Conservation (phyloP, 257 asterid species). For the Ligustrum vulgare region DNA sequence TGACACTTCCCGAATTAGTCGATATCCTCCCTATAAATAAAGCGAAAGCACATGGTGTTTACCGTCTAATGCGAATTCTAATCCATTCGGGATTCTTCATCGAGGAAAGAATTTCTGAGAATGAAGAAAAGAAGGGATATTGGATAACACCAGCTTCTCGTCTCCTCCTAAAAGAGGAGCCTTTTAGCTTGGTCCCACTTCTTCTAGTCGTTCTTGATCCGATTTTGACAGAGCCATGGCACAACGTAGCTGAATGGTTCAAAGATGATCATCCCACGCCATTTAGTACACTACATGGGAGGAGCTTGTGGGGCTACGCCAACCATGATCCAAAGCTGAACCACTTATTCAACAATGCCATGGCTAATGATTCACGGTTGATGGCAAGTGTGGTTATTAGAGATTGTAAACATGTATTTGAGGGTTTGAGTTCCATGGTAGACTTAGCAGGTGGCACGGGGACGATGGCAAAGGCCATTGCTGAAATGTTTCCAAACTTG, state of each 20-base stretch:
- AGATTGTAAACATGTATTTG: not conserved
- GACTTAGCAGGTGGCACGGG: conserved; percentile 26
- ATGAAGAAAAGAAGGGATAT: conserved; percentile 15
- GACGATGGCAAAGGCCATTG: conserved; percentile 15
- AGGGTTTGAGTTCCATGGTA: conserved; percentile 16
- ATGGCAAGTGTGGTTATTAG: not conserved
- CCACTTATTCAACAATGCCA: conserved; percentile 4
- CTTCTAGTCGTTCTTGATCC: not conserved
- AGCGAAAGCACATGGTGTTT: not conserved
- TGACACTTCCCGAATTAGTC: conserved; percentile 16
- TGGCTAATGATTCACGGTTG: conserved; percentile 22
- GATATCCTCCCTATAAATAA: conserved; percentile 17
- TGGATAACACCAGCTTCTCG: conserved; percentile 9
- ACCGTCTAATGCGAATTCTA: conserved; percentile 23
- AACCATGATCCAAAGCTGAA: not conserved
- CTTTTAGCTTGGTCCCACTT: conserved; percentile 7
- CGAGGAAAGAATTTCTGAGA: not conserved
- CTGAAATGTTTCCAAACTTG: conserved; percentile 4
- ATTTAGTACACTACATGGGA: conserved; percentile 8
- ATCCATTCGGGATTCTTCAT: conserved; percentile 2
- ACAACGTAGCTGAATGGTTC: conserved; percentile 1
- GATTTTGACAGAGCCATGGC: not conserved
- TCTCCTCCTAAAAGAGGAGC: conserved; percentile 18
- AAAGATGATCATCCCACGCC: not conserved
- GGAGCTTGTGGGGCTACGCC: conserved; percentile 3